A percentile compares a stretch with the other conserved stretches of the same genome.
phyloP scores from a whole-genome alignment of 495 filamentous ascomycete species.

The Penicillium coffeae region DNA sequence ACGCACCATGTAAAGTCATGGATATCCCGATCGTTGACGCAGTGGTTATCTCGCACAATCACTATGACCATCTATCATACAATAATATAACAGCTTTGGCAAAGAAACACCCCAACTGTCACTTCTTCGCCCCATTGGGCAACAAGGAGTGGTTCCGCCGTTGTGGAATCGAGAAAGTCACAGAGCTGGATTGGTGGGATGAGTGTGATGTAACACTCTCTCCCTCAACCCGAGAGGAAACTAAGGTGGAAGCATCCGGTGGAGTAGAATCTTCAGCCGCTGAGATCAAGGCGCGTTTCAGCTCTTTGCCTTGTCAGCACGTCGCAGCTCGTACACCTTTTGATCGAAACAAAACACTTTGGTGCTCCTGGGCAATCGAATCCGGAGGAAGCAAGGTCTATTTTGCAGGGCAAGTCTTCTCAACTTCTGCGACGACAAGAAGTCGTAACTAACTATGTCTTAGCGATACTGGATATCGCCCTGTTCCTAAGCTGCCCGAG shows the following conservation, averaged over 20 bases:
- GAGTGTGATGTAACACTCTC: constrained; percentile 66
- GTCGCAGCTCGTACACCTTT: constrained; percentile 62
- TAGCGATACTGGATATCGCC: constrained; percentile 75
- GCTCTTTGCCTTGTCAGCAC: constrained; percentile 86
- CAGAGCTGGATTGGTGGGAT: constrained; percentile 97
- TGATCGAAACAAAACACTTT: constrained; percentile 73
- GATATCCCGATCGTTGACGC: constrained; percentile 84
- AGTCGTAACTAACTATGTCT: constrained; percentile 6
- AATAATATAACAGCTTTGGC: constrained; percentile 67
- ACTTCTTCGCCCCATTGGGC: constrained; percentile 88
- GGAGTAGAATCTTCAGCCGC: constrained; percentile 21
- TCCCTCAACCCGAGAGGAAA: constrained; percentile 20
- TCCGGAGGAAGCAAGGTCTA: constrained; percentile 56
- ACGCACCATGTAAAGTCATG: constrained; percentile 69
- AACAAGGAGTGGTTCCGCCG: constrained; percentile 79
- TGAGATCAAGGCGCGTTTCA: constrained; percentile 69
- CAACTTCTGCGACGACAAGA: neutral
- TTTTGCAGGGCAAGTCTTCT: constrained; percentile 38
- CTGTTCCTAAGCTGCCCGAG: constrained; percentile 66
- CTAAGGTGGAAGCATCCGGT: constrained; percentile 26
- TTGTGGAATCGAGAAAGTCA: constrained; percentile 66
- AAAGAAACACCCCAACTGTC: constrained; percentile 68
- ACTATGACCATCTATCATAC: constrained; percentile 90
- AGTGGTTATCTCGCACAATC: constrained; percentile 87
- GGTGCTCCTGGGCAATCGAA: constrained; percentile 80